Evolutionary conservation across 1,284 basidiomycete species (phyloP).

Genomic region (Trametes pubescens): DNA sequence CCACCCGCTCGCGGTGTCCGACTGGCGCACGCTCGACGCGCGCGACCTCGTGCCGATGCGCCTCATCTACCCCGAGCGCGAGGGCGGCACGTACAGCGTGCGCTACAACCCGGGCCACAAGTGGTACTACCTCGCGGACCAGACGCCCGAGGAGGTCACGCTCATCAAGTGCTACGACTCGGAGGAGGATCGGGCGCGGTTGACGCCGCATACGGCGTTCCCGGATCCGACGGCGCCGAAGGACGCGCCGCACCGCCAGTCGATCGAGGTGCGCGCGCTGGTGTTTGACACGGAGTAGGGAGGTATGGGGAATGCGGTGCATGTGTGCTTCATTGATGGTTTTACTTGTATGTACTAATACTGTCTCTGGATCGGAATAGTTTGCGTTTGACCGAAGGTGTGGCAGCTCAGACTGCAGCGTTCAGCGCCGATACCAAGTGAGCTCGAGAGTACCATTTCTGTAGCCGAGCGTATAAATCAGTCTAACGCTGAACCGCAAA

Average conservation of each 20-base stretch:
- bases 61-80: conserved; percentile 8
- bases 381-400: too few species aligned
- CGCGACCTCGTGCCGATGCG: conserved; percentile 9
- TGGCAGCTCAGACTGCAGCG: too few species aligned
- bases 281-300: conserved; percentile 6
- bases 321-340: too few species aligned
- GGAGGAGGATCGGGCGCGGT: conserved; percentile 1
- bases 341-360: too few species aligned
- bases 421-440: too few species aligned
- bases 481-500: too few species aligned
- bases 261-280: conserved; percentile 8
- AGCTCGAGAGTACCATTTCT: too few species aligned
- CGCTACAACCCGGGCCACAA: conserved; percentile 4
- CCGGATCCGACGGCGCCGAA: conserved; percentile 1
- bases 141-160: conserved; percentile 7
- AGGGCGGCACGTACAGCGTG: conserved; percentile 9
- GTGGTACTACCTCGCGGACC: conserved; percentile 12
- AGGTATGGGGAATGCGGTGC: not conserved
- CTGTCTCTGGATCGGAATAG: too few species aligned
- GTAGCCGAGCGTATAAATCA: too few species aligned
- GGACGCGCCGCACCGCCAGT: conserved; percentile 8
- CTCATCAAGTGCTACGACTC: conserved; percentile 14
- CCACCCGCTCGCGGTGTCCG: conserved; percentile 12
- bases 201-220: conserved; percentile 12
- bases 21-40: conserved; percentile 9